These are phyloP conservation scores for Neophaeococcomyces mojaviensis DNA, from an alignment of 2,329 filamentous ascomycete species.

Conservation along the genomic window DNA sequence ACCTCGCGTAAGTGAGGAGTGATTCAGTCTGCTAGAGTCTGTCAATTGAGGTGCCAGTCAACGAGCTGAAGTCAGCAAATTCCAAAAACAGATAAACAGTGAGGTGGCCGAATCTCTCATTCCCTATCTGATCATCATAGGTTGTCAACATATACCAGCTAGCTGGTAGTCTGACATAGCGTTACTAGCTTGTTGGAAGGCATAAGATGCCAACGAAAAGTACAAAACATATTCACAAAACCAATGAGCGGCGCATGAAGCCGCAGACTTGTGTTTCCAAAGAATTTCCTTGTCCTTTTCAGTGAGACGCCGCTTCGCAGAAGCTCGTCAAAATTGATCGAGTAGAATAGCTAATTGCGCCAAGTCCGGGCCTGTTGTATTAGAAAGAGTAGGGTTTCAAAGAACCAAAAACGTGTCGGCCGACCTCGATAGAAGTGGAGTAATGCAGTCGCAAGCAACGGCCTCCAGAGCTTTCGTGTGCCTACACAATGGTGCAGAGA, in stretches of 20 bases:
- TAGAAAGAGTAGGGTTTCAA: constrained; percentile 33
- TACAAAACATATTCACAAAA: constrained; percentile 21
- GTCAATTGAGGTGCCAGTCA: not conserved
- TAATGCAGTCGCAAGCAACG: constrained; percentile 22
- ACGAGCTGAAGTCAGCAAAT: not conserved
- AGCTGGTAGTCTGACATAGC: constrained; percentile 14
- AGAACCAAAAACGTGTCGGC: constrained; percentile 37
- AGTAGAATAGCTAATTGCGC: constrained; percentile 26
- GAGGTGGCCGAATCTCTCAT: constrained; percentile 41
- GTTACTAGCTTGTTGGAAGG: constrained; percentile 17
- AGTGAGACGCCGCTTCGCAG: constrained; percentile 11
- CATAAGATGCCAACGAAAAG: constrained; percentile 18
- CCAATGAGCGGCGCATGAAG: constrained; percentile 26
- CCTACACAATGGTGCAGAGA: constrained; percentile 29
- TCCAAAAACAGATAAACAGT: constrained; percentile 16
- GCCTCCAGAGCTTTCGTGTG: constrained; percentile 15
- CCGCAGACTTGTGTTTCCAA: constrained; percentile 24
- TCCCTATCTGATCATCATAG: constrained; percentile 28
- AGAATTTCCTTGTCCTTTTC: constrained; percentile 16
- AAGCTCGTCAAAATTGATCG: constrained; percentile 16
- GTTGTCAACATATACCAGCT: constrained; percentile 17
- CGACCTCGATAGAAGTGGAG: constrained; percentile 40
- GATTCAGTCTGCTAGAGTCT: not conserved
- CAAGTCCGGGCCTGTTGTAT: constrained; percentile 25
- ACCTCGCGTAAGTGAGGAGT: not conserved